Conservation (phyloP, 495 filamentous ascomycete genomes). For the Elasticomyces elasticus region DNA sequence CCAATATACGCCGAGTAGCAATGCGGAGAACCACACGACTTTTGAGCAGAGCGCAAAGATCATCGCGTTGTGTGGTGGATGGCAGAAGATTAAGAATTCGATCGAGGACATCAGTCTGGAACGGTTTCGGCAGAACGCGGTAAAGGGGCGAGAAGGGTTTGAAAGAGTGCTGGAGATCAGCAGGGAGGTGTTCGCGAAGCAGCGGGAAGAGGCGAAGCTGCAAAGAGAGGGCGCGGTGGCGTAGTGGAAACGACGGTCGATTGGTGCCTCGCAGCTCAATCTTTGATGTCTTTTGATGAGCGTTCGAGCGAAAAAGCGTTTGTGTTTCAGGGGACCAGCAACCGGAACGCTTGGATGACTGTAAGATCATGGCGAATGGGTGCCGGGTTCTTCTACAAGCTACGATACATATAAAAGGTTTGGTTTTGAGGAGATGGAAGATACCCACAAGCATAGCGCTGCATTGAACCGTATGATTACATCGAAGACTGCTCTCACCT, state of each 20-base stretch:
- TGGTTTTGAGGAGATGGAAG: too few species aligned
- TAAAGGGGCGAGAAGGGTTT: slow-evolving; percentile 81
- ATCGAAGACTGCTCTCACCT: too few species aligned
- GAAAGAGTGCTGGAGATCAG: slow-evolving; percentile 91
- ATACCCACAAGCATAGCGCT: too few species aligned
- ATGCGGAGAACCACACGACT: slow-evolving; percentile 49
- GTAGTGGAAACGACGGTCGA: neutral
- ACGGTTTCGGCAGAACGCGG: slow-evolving; percentile 82
- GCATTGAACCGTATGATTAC: too few species aligned
- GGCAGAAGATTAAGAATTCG: slow-evolving; percentile 86
- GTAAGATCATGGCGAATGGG: neutral
- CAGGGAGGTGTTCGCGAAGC: slow-evolving; percentile 81
- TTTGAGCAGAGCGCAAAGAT: slow-evolving; percentile 86
- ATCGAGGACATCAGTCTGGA: slow-evolving; percentile 88
- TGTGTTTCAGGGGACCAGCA: neutral
- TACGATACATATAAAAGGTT: neutral
- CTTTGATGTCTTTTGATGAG: neutral
- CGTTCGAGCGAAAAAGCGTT: neutral
- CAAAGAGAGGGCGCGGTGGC: neutral
- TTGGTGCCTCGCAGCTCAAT: neutral
- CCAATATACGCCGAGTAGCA: slow-evolving; percentile 46
- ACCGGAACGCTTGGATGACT: neutral
- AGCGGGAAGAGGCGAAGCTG: slow-evolving; percentile 46
- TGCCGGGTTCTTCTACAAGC: neutral
- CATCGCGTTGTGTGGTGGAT: slow-evolving; percentile 87